Evolutionary conservation across 2,329 filamentous ascomycete species (phyloP), one percentile per base, ranked within the genome.

Genomic region (Paracoccidioides lutzii): DNA sequence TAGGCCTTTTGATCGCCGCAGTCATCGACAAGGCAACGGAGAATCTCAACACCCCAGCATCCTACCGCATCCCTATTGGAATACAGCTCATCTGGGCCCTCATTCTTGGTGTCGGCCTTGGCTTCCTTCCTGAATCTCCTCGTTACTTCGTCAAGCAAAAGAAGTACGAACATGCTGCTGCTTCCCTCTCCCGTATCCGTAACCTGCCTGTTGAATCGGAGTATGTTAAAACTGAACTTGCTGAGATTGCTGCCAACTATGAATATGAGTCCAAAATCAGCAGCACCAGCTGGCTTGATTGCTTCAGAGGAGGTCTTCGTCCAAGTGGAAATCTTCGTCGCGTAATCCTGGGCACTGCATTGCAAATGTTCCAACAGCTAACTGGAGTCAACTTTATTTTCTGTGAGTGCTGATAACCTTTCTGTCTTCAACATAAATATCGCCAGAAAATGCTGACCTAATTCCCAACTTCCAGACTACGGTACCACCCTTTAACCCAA

Each of bases 291-390:
- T 78, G 76, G 76, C 53, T 69, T 51, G 74, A 77, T 66, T 78
- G 76, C 67, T 79, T 79, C 71, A 67, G 60, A 41, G 76, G 76
- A 48, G 71, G 71, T 37, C 61, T 73, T 53, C 73, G 65, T 28
- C 54, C 58, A 8, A 54, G 57, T 22, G 46, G 74, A 14, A 88
- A 87, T 81, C 75, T 88, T 65, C 85, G 87, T 70, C 79, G 86
- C 37, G 85, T 84, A 5, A 73, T 82, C 59, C 83, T 87, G 59
- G 85, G 84, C 59, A 65, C 88, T 44, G 87, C 85, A 66, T 84
- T 78, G 0, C 85, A 89, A 69, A 83, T 88, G 63, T 87, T 85
- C 85, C 82, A 79, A 4, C 85, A 89, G 65, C 71, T 89, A 44
- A 87, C 83, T 0, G 85, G 85, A n/a, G 87, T 87, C 83, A 88